phyloP scores from a whole-genome alignment of 2,329 filamentous ascomycete species.

The Rosellinia necatrix region DNA sequence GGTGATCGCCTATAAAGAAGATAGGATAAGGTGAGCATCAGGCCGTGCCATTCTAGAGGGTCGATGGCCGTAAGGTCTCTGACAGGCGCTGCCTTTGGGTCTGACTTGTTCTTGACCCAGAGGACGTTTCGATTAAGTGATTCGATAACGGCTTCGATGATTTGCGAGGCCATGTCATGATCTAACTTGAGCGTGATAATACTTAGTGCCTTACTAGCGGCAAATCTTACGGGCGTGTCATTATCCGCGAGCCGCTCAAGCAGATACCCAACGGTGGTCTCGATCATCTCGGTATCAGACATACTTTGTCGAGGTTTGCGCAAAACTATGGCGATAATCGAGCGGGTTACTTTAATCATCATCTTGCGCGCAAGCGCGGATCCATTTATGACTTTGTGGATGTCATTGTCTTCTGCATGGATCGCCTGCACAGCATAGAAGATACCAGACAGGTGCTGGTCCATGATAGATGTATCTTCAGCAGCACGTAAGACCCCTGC shows the following conservation, averaged over 20 bases:
- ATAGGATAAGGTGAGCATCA: slow-evolving; percentile 86
- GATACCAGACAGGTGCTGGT: slow-evolving; percentile 65
- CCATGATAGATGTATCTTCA: slow-evolving; percentile 75
- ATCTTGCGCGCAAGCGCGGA: slow-evolving; percentile 83
- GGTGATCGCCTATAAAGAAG: slow-evolving; percentile 84
- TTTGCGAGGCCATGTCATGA: slow-evolving; percentile 78
- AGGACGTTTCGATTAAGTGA: slow-evolving; percentile 64
- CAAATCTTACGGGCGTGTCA: slow-evolving; percentile 87
- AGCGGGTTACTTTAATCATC: slow-evolving; percentile 82
- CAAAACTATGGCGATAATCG: slow-evolving; percentile 70
- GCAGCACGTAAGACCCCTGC: slow-evolving; percentile 72
- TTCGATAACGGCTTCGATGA: slow-evolving; percentile 84
- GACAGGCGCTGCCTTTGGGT: slow-evolving; percentile 41
- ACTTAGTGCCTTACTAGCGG: slow-evolving; percentile 90
- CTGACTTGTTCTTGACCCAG: slow-evolving; percentile 49
- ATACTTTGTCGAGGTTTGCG: slow-evolving; percentile 52
- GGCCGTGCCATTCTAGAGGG: slow-evolving; percentile 86
- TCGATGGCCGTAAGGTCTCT: slow-evolving; percentile 77
- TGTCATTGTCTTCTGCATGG: slow-evolving; percentile 52
- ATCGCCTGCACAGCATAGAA: slow-evolving; percentile 69
- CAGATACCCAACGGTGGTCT: slow-evolving; percentile 81
- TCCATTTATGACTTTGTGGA: slow-evolving; percentile 61
- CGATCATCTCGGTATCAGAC: slow-evolving; percentile 62
- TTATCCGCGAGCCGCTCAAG: slow-evolving; percentile 80
- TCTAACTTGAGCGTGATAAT: slow-evolving; percentile 82